Conservation (phyloP, 2,329 filamentous ascomycete genomes). For the Coleophoma eucalyptorum region DNA sequence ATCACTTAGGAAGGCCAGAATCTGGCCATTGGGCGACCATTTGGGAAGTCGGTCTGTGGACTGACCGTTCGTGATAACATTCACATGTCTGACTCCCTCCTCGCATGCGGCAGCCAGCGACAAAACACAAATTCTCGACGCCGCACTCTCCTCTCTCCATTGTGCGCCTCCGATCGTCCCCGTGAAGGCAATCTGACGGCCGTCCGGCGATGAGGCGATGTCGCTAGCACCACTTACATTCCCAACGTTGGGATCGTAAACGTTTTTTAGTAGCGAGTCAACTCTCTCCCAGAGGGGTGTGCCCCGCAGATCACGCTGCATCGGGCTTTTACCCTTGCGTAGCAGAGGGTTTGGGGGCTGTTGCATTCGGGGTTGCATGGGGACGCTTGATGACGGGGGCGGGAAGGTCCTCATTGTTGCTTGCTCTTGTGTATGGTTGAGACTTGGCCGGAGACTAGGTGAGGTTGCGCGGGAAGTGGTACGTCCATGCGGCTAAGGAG, state of each 20-base stretch:
- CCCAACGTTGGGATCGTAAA: background rate
- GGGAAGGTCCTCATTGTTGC: no score
- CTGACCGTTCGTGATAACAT: background rate
- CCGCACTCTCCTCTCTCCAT: background rate
- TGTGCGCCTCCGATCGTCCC: background rate
- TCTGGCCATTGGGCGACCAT: constrained; percentile 3
- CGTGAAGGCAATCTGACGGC: background rate
- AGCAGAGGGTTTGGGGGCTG: no score
- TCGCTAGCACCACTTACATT: background rate
- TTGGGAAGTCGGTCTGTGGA: background rate
- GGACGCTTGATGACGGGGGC: no score
- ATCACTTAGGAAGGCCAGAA: constrained; percentile 2
- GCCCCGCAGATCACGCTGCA: background rate
- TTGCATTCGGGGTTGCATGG: no score
- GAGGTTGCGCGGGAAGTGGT: no score
- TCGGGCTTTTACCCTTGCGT: background rate
- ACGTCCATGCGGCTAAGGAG: no score
- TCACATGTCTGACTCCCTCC: background rate
- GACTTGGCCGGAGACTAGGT: no score
- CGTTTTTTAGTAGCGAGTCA: background rate
- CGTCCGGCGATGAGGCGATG: background rate
- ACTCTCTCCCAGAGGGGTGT: background rate
- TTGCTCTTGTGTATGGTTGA: no score
- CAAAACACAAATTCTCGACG: no score
- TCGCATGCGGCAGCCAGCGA: background rate